phyloP scores from a whole-genome alignment of 495 filamentous ascomycete species.

The Clohesyomyces aquaticus region DNA sequence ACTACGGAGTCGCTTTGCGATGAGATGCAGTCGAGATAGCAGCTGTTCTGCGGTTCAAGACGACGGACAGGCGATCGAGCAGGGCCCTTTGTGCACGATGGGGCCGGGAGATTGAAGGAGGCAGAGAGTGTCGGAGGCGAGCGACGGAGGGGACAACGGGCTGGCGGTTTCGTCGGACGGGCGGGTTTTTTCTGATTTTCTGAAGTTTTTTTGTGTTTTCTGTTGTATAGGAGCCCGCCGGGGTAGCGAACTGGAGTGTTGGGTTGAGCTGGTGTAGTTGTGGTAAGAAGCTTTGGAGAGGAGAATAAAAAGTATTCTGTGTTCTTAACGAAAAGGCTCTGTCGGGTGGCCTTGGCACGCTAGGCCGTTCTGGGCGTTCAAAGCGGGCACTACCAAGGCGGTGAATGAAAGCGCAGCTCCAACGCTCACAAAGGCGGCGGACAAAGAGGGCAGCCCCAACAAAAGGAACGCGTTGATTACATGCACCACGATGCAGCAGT shows the following conservation, averaged over 20 bases:
- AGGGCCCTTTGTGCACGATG: conserved; percentile 3
- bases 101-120: conserved; percentile 16
- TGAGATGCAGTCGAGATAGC: conserved; percentile 9
- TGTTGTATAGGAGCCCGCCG: conserved; percentile 1
- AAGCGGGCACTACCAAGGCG: background rate
- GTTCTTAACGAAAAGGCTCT: background rate
- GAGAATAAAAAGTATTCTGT: background rate
- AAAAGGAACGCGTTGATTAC: background rate
- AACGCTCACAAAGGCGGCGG: background rate
- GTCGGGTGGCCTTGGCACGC: background rate
- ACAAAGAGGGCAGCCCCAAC: background rate
- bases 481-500: background rate
- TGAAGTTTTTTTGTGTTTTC: conserved; percentile 27
- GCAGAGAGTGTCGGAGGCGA: conserved; percentile 19
- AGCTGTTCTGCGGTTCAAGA: conserved; percentile 8
- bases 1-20: conserved; percentile 11
- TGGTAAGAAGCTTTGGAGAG: background rate
- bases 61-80: conserved; percentile 12
- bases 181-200: conserved; percentile 19
- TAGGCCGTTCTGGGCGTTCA: background rate
- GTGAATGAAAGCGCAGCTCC: background rate
- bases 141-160: conserved; percentile 29
- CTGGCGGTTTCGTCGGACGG: conserved; percentile 19
- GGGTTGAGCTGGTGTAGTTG: background rate
- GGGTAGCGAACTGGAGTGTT: background rate